Evolutionary conservation across 2,329 filamentous ascomycete species (phyloP).

Genomic region (Trichoderma endophyticum): DNA sequence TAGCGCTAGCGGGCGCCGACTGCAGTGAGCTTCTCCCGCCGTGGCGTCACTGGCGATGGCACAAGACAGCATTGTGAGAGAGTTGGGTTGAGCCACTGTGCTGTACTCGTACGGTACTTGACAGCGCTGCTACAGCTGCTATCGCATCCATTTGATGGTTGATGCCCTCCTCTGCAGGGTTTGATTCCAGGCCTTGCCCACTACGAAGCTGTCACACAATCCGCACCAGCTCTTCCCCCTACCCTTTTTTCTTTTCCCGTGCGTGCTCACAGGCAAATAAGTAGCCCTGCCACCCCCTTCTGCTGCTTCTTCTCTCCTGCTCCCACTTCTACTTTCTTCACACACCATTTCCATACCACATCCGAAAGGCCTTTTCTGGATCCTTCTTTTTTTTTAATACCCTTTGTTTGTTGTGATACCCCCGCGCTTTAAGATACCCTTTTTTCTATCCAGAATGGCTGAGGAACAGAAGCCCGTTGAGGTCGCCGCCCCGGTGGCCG

Average conservation of each 20-base stretch:
- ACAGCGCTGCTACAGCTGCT: background rate
- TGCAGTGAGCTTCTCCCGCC: constrained; percentile 13
- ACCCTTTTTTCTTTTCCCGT: constrained; percentile 14
- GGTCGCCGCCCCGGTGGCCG: constrained; percentile 42
- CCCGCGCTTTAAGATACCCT: constrained; percentile 40
- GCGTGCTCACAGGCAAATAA: constrained; percentile 36
- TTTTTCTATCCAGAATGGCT: constrained; percentile 60
- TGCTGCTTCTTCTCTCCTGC: constrained; percentile 27
- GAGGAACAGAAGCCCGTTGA: constrained; percentile 68
- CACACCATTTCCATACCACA: constrained; percentile 30
- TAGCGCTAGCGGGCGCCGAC: background rate
- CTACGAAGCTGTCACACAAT: constrained; percentile 9
- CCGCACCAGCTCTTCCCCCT: constrained; percentile 13
- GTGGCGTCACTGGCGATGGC: constrained; percentile 12
- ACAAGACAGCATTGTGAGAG: background rate
- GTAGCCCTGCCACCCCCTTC: constrained; percentile 39
- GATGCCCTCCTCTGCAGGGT: background rate
- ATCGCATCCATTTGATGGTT: background rate
- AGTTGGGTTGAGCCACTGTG: background rate
- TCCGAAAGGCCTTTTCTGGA: constrained; percentile 36
- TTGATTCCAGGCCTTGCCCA: constrained; percentile 2
- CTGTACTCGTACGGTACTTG: background rate
- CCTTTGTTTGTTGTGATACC: constrained; percentile 52
- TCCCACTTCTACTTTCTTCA: constrained; percentile 29
- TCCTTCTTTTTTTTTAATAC: constrained; percentile 39